These are phyloP conservation scores for Diplodia intermedia DNA, from an alignment of 2,329 filamentous ascomycete species.

Conservation along the genomic window DNA sequence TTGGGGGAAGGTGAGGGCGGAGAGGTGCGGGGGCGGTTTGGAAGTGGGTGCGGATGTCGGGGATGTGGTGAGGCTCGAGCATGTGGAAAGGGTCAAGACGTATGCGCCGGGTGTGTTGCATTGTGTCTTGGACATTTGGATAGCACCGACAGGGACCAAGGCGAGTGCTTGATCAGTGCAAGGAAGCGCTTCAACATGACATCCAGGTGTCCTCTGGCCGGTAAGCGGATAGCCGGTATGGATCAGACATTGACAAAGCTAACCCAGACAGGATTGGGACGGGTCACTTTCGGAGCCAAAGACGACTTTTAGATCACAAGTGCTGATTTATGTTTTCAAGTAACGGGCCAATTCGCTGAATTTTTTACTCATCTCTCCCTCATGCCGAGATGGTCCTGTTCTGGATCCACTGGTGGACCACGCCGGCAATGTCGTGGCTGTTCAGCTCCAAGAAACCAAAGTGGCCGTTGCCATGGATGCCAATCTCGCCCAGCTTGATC, in stretches of 20 bases:
- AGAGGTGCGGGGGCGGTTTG: slow-evolving; percentile 40
- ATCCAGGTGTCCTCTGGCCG: neutral
- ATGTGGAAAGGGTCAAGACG: slow-evolving; percentile 61
- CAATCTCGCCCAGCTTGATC: slow-evolving; percentile 53
- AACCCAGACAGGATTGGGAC: neutral
- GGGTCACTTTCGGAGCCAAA: neutral
- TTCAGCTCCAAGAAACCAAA: slow-evolving; percentile 63
- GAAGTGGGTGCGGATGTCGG: neutral
- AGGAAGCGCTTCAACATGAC: neutral
- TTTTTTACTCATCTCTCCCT: neutral
- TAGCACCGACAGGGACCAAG: slow-evolving; percentile 33
- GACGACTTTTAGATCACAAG: too few relatives aligned
- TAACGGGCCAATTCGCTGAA: neutral
- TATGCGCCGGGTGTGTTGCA: slow-evolving; percentile 68
- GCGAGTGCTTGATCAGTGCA: neutral
- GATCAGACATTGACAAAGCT: neutral
- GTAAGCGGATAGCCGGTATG: neutral
- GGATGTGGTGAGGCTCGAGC: slow-evolving; percentile 53
- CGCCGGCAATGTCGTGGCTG: slow-evolving; percentile 52
- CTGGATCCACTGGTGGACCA: slow-evolving; percentile 51
- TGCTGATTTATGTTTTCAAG: neutral
- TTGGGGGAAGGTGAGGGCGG: slow-evolving; percentile 51
- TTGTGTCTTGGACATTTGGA: slow-evolving; percentile 64
- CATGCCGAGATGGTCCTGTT: neutral
- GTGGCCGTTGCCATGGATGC: slow-evolving; percentile 63